phyloP scores from a whole-genome alignment of 2,329 filamentous ascomycete genomes.

The Keithomyces neogunnii region DNA sequence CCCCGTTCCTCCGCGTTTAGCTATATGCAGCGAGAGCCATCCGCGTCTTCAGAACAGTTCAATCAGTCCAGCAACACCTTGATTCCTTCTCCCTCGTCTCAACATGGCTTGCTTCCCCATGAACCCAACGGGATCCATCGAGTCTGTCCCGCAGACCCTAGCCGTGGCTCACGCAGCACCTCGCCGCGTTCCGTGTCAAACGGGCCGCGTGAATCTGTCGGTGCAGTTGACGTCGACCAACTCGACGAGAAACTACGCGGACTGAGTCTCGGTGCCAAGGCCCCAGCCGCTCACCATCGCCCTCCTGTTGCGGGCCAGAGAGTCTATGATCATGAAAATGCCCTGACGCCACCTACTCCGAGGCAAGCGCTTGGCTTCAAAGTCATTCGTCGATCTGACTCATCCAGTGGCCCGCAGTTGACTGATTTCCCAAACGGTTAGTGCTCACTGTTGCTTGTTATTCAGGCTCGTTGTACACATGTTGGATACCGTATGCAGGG shows the following conservation, averaged over 20 bases:
- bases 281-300: slow-evolving; percentile 18
- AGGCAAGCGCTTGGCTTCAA: slow-evolving; percentile 46
- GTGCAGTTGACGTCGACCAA: slow-evolving; percentile 30
- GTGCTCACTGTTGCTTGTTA: slow-evolving; percentile 12
- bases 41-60: slow-evolving; percentile 35
- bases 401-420: slow-evolving; percentile 34
- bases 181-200: slow-evolving; percentile 27
- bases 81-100: slow-evolving; percentile 27
- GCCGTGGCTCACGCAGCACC: slow-evolving; percentile 23
- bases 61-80: slow-evolving; percentile 28
- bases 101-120: slow-evolving; percentile 49
- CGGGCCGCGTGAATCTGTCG: slow-evolving; percentile 16
- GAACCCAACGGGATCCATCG: slow-evolving; percentile 30
- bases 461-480: neutral
- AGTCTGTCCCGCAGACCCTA: slow-evolving; percentile 15
- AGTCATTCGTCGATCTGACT: slow-evolving; percentile 39
- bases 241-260: slow-evolving; percentile 43
- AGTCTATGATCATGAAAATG: slow-evolving; percentile 54
- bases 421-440: slow-evolving; percentile 73
- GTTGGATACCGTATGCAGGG: slow-evolving; percentile 9
- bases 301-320: slow-evolving; percentile 38
- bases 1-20: slow-evolving; percentile 29
- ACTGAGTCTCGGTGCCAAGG: slow-evolving; percentile 35
- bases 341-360: slow-evolving; percentile 37
- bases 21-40: slow-evolving; percentile 59